Conservation (phyloP, 2,329 filamentous ascomycete species). For the Cucurbitaria berberidis region DNA sequence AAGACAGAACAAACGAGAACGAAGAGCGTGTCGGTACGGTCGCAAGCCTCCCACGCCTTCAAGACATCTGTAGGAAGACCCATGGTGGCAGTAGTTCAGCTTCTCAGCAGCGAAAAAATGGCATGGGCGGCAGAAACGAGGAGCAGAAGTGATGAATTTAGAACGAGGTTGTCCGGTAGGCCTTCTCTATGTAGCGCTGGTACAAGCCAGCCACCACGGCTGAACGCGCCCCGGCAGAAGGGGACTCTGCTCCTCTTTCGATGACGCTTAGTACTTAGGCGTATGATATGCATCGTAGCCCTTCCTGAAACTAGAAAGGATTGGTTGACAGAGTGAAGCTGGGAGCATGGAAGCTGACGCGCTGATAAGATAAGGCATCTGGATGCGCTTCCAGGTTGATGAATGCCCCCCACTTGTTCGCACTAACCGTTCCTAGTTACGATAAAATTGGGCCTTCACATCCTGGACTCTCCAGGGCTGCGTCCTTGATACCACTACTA, state of each 20-base stretch:
- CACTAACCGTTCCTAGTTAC: constrained; percentile 10
- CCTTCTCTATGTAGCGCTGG: constrained; percentile 13
- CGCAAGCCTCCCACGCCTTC: constrained; percentile 58
- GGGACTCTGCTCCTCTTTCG: constrained; percentile 9
- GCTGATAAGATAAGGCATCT: constrained; percentile 30
- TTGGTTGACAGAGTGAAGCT: constrained; percentile 11
- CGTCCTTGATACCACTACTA: background rate
- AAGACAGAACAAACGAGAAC: constrained; percentile 59
- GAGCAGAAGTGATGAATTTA: background rate
- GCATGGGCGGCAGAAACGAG: background rate
- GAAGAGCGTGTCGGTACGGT: constrained; percentile 60
- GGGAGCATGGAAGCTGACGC: background rate
- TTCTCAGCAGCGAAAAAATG: background rate
- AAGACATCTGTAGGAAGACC: constrained; percentile 35
- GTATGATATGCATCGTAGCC: constrained; percentile 23
- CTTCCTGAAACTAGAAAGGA: constrained; percentile 7
- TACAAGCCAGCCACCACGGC: constrained; percentile 15
- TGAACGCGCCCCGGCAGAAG: constrained; percentile 5
- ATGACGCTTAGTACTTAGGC: constrained; percentile 27
- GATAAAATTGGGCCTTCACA: background rate
- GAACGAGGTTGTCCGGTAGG: background rate
- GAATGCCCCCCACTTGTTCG: constrained; percentile 14
- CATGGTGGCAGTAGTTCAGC: constrained; percentile 14
- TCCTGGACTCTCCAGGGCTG: background rate
- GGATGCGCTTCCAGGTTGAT: no score